These are phyloP conservation scores for Plasmodium vivax DNA, from an alignment of 169 alveolate species.

Conservation along the genomic window DNA sequence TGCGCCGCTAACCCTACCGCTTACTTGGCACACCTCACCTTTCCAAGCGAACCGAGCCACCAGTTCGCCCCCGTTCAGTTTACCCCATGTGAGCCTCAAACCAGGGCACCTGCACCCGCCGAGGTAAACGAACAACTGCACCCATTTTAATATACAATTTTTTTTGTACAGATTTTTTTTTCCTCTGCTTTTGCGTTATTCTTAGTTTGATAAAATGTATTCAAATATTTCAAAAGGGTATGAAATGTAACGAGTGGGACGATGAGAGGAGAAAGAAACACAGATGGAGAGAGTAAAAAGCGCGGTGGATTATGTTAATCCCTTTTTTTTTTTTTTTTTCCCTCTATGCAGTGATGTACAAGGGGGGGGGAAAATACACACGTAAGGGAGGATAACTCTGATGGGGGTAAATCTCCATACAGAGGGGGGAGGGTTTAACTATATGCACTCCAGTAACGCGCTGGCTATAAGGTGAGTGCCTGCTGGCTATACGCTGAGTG, in stretches of 20 bases:
- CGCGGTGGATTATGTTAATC: neutral
- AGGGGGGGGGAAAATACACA: neutral
- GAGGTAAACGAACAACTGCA: neutral
- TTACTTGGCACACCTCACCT: neutral
- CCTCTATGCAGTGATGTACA: neutral
- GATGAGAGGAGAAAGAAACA: neutral
- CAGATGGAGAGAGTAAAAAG: neutral
- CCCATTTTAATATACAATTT: too few relatives aligned
- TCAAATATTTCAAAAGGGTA: neutral
- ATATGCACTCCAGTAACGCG: neutral
- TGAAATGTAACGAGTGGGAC: neutral
- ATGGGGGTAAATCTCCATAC: neutral
- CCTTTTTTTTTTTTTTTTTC: neutral
- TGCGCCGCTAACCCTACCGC: neutral
- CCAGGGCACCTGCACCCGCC: neutral
- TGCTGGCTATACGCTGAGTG: neutral
- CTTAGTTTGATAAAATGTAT: neutral
- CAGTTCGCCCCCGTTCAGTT: neutral
- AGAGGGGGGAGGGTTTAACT: neutral
- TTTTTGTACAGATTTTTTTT: neutral
- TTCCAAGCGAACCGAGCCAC: neutral
- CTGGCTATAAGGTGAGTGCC: neutral
- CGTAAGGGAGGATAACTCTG: neutral
- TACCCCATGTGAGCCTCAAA: neutral
- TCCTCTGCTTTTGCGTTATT: neutral